Conservation (phyloP, 1,284 basidiomycete genomes). For the Moesziomyces sp. region DNA sequence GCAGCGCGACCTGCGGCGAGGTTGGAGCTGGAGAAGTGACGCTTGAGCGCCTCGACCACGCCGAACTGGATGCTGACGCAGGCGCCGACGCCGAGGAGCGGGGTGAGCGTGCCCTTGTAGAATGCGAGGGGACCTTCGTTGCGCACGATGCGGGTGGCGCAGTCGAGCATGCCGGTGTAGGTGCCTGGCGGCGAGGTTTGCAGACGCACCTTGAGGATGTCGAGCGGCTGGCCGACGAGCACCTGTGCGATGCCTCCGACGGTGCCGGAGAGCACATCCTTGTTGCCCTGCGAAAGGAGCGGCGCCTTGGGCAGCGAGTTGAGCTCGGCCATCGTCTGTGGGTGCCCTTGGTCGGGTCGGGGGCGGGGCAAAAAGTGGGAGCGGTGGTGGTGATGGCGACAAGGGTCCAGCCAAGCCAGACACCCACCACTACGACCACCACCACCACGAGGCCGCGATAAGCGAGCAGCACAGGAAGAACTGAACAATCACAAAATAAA, state of each 20-base stretch:
- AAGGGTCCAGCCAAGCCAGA: no score
- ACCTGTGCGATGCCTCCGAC: slow-evolving; percentile 90
- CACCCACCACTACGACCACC: no score
- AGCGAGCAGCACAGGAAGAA: not conserved
- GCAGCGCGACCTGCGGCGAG: not conserved
- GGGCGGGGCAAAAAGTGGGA: not conserved
- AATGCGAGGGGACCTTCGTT: slow-evolving; percentile 93
- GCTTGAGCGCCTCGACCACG: slow-evolving; percentile 87
- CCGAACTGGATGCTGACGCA: slow-evolving; percentile 98
- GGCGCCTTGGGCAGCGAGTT: slow-evolving; percentile 32
- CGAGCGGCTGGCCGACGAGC: slow-evolving; percentile 92
- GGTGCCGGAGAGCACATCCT: slow-evolving; percentile 67
- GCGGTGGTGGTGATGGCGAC: not conserved
- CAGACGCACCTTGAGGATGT: slow-evolving; percentile 94
- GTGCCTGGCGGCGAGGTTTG: slow-evolving; percentile 93
- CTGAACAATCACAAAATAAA: no score
- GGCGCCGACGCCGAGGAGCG: slow-evolving; percentile 89
- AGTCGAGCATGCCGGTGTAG: slow-evolving; percentile 86
- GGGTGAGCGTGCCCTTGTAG: slow-evolving; percentile 97
- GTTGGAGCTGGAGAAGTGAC: slow-evolving; percentile 74
- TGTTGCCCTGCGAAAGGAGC: slow-evolving; percentile 41
- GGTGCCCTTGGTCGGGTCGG: no score
- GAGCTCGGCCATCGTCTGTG: slow-evolving; percentile 30
- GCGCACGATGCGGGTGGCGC: slow-evolving; percentile 85
- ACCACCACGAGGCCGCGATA: not conserved